Evolutionary conservation across 352 stramenopile genomes (phyloP).

Genomic region (Globisporangium paddicum): DNA sequence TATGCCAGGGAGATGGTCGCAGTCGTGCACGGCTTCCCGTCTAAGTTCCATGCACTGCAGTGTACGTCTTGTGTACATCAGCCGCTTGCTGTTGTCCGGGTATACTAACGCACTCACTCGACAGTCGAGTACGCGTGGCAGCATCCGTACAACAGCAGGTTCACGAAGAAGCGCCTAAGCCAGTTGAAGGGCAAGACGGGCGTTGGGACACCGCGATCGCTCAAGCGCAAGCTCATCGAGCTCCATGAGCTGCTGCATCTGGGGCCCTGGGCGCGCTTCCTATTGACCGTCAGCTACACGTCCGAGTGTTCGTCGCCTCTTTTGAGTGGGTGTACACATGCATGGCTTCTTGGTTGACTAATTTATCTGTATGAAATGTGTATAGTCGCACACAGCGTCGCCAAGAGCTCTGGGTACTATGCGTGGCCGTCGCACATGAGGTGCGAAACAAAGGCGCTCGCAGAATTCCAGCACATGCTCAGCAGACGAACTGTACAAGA

Average conservation of each 20-base stretch:
- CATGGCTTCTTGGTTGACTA: background rate
- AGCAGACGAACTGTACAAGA: background rate
- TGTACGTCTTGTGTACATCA: constrained; percentile 29
- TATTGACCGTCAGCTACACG: constrained; percentile 52
- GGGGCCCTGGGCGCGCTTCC: constrained; percentile 37
- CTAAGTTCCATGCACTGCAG: constrained; percentile 71
- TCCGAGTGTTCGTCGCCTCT: constrained; percentile 20
- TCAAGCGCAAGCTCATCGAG: constrained; percentile 71
- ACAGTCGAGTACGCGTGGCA: constrained; percentile 80
- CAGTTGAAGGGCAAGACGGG: constrained; percentile 29
- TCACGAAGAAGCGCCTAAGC: constrained; percentile 36
- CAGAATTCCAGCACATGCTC: constrained; percentile 13
- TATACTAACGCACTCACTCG: background rate
- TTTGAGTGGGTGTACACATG: too few relatives aligned
- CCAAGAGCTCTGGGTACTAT: constrained; percentile 30
- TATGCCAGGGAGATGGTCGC: constrained; percentile 64
- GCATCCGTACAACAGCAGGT: constrained; percentile 51
- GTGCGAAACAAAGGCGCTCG: constrained; percentile 32
- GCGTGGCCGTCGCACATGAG: constrained; percentile 24
- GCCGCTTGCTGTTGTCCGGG: background rate
- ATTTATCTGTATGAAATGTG: background rate
- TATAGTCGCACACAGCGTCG: constrained; percentile 28
- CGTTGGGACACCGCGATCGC: constrained; percentile 41
- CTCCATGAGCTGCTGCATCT: constrained; percentile 63
- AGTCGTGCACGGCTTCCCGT: constrained; percentile 69